These are phyloP conservation scores for Diaporthe citrichinensis DNA, from an alignment of 2,329 filamentous ascomycete species.

Conservation along the genomic window DNA sequence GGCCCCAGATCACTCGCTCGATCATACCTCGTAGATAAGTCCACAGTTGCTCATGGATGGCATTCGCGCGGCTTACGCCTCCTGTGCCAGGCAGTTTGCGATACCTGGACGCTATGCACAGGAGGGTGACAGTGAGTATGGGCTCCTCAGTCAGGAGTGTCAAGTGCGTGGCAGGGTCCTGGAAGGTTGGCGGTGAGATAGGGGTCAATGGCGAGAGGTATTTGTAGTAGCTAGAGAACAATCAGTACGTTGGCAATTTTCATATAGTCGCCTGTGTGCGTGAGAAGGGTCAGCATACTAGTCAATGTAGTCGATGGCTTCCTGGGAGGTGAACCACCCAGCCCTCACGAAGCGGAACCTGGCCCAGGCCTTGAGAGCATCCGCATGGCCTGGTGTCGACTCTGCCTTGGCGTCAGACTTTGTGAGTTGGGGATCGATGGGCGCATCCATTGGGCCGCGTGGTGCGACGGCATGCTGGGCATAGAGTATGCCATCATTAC, in stretches of 20 bases:
- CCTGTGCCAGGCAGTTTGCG: conserved; percentile 84
- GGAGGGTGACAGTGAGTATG: conserved; percentile 89
- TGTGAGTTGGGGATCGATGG: conserved; percentile 63
- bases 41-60: conserved; percentile 97
- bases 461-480: conserved; percentile 43
- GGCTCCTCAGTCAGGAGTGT: conserved; percentile 91
- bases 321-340: conserved; percentile 94
- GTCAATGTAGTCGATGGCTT: conserved; percentile 93
- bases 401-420: conserved; percentile 62
- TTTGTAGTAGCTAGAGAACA: conserved; percentile 80
- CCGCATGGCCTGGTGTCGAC: conserved; percentile 66
- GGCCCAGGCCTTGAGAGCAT: conserved; percentile 89
- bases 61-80: conserved; percentile 85
- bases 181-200: conserved; percentile 92
- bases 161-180: conserved; percentile 82
- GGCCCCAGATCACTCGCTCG: conserved; percentile 93
- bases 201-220: conserved; percentile 93
- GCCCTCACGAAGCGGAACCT: conserved; percentile 95
- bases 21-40: conserved; percentile 95
- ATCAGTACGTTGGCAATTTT: conserved; percentile 19
- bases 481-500: conserved; percentile 36
- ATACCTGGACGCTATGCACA: conserved; percentile 93
- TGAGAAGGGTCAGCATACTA: conserved; percentile 71
- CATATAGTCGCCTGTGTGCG: background rate
- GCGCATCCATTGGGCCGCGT: conserved; percentile 45